Evolutionary conservation across 768 basidiomycete genomes (phyloP).

Genomic region (Fomitopsis pulvina): DNA sequence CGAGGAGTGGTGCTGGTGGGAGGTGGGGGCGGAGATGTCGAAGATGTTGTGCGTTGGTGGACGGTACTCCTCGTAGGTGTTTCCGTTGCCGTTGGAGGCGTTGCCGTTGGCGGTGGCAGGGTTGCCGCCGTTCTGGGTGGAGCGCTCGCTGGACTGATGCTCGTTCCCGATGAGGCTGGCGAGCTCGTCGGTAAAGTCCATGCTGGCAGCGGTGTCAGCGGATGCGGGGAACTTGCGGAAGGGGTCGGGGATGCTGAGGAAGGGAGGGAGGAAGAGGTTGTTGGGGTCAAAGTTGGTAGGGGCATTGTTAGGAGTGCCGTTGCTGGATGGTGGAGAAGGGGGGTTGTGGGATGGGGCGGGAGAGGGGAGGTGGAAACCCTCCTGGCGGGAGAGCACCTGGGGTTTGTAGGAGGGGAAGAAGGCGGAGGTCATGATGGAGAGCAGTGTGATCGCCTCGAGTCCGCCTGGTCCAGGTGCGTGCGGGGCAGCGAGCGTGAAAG

Average conservation of each 20-base stretch:
- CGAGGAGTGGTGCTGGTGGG: conserved; percentile 27
- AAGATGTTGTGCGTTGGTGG: conserved; percentile 52
- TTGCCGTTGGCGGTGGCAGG: background rate
- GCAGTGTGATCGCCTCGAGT: background rate
- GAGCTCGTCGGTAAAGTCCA: conserved; percentile 68
- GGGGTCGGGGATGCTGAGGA: conserved; percentile 43
- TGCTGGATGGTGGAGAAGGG: conserved; percentile 21
- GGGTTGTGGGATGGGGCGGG: conserved; percentile 31
- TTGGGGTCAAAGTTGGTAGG: conserved; percentile 21
- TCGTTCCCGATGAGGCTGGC: conserved; percentile 46
- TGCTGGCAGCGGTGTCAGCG: conserved; percentile 19
- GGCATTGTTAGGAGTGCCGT: conserved; percentile 14
- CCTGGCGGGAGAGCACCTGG: conserved; percentile 49
- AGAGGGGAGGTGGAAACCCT: conserved; percentile 65
- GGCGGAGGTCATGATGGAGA: conserved; percentile 16
- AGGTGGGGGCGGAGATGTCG: conserved; percentile 47
- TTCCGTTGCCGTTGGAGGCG: background rate
- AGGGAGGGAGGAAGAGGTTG: conserved; percentile 39
- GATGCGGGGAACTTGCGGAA: conserved; percentile 46
- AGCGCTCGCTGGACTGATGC: conserved; percentile 35
- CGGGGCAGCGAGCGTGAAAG: background rate
- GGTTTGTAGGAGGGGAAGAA: conserved; percentile 39
- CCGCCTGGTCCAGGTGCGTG: background rate
- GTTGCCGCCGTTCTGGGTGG: conserved; percentile 29
- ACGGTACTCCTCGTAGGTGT: conserved; percentile 25